These are phyloP conservation scores for Straminergon stramineum DNA, from an alignment of 225 moss, liverwort and hornwort genomes.

Conservation along the genomic window DNA sequence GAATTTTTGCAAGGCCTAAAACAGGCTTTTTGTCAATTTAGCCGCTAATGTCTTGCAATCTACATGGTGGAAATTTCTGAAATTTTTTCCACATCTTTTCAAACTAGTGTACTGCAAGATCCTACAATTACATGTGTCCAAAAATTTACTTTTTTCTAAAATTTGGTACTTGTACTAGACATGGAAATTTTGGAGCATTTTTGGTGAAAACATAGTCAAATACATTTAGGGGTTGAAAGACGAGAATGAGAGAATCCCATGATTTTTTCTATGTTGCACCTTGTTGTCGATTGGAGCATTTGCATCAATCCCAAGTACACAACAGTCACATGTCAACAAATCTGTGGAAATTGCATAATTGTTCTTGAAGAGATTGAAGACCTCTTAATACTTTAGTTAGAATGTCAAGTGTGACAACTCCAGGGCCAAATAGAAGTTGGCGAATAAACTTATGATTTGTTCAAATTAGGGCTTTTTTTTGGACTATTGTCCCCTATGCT, in stretches of 20 bases:
- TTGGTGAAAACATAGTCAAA: too few species aligned
- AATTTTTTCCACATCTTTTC: too few species aligned
- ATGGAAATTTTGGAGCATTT: background rate
- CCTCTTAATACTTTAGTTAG: background rate
- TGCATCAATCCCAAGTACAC: slow-evolving; percentile 19
- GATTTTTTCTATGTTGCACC: slow-evolving; percentile 20
- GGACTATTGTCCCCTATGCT: too few species aligned
- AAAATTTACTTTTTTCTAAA: too few species aligned
- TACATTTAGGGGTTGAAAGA: background rate
- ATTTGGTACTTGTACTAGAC: background rate
- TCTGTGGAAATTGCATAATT: background rate
- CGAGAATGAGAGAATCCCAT: slow-evolving; percentile 7
- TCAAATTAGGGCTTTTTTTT: too few species aligned
- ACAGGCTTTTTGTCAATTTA: too few species aligned
- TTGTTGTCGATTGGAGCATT: slow-evolving; percentile 3
- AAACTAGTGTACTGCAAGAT: too few species aligned
- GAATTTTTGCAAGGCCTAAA: too few species aligned
- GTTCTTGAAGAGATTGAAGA: background rate
- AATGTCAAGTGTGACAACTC: background rate
- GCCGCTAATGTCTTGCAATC: too few species aligned
- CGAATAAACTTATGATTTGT: background rate
- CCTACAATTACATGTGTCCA: too few species aligned
- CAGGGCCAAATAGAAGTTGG: background rate
- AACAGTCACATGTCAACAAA: slow-evolving; percentile 8
- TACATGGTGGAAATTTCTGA: too few species aligned